Evolutionary conservation across 495 filamentous ascomycete genomes (phyloP).

Genomic region (Talaromyces trachyspermus): DNA sequence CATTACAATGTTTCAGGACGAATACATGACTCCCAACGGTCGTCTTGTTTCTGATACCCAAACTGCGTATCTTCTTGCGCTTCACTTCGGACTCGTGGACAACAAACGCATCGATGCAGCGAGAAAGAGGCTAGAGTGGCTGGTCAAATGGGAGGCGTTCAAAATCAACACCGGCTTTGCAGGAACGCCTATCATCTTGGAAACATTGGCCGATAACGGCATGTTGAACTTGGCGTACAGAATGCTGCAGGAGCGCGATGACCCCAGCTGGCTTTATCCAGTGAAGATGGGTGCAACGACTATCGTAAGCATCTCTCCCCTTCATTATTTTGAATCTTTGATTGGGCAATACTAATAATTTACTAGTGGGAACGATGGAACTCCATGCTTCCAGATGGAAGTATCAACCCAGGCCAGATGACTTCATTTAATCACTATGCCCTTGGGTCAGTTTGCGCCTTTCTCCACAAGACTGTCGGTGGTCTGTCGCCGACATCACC

Average conservation of each 20-base stretch:
- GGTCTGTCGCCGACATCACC: constrained; percentile 17
- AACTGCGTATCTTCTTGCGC: constrained; percentile 37
- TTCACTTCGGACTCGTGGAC: constrained; percentile 36
- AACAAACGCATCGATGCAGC: constrained; percentile 23
- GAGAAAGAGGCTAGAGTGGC: constrained; percentile 22
- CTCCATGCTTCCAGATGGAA: constrained; percentile 43
- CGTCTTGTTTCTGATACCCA: constrained; percentile 40
- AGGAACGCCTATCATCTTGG: constrained; percentile 43
- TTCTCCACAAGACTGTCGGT: constrained; percentile 23
- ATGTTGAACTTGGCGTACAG: constrained; percentile 26
- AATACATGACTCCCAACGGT: constrained; percentile 37
- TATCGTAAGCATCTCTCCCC: no score
- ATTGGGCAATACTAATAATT: no score
- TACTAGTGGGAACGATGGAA: constrained; percentile 59
- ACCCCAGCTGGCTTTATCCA: constrained; percentile 47
- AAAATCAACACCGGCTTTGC: constrained; percentile 48
- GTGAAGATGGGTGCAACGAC: constrained; percentile 47
- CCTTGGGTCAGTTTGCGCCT: constrained; percentile 32
- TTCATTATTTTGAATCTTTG: no score
- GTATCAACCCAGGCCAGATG: constrained; percentile 48
- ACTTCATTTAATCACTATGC: constrained; percentile 51
- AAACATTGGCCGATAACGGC: constrained; percentile 32
- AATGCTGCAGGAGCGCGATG: constrained; percentile 32
- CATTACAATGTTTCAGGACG: constrained; percentile 28
- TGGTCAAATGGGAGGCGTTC: constrained; percentile 34